These are phyloP conservation scores for Phytophthora multivora DNA, from an alignment of 352 stramenopile genomes.

Conservation along the genomic window DNA sequence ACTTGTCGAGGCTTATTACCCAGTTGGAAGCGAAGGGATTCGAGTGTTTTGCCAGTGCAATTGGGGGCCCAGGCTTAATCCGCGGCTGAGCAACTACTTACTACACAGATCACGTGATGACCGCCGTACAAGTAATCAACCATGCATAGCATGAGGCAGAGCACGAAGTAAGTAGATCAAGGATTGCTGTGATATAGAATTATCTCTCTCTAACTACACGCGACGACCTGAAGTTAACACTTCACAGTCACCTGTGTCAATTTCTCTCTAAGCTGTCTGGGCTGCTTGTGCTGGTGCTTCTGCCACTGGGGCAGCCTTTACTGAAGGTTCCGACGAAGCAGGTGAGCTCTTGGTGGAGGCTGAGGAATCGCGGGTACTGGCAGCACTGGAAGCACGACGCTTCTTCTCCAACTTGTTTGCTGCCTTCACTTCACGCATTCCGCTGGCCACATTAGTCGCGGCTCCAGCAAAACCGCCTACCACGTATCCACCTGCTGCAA, in stretches of 20 bases:
- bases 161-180: conserved; percentile 15
- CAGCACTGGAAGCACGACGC: conserved; percentile 43
- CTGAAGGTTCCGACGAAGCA: conserved; percentile 14
- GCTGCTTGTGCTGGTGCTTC: conserved; percentile 19
- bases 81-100: conserved; percentile 15
- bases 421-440: conserved; percentile 81
- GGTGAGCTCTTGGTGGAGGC: conserved; percentile 34
- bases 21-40: conserved; percentile 57
- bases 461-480: conserved; percentile 84
- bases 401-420: conserved; percentile 78
- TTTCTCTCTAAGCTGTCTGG: conserved; percentile 35
- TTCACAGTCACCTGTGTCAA: conserved; percentile 11
- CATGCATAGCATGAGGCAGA: too few species aligned
- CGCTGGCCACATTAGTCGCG: conserved; percentile 81
- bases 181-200: conserved; percentile 33
- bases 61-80: conserved; percentile 58
- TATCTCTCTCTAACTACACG: conserved; percentile 41
- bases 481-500: conserved; percentile 77
- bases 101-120: conserved; percentile 1
- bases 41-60: conserved; percentile 59
- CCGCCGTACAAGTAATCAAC: too few species aligned
- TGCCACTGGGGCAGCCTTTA: conserved; percentile 28
- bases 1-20: conserved; percentile 48
- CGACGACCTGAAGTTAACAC: conserved; percentile 4
- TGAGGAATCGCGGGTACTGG: conserved; percentile 35